Percentiles rank a stretch among this genome's conserved stretches.
phyloP scores from a whole-genome alignment of 2,329 filamentous ascomycete genomes.

The Pseudocercospora fijiensis region DNA sequence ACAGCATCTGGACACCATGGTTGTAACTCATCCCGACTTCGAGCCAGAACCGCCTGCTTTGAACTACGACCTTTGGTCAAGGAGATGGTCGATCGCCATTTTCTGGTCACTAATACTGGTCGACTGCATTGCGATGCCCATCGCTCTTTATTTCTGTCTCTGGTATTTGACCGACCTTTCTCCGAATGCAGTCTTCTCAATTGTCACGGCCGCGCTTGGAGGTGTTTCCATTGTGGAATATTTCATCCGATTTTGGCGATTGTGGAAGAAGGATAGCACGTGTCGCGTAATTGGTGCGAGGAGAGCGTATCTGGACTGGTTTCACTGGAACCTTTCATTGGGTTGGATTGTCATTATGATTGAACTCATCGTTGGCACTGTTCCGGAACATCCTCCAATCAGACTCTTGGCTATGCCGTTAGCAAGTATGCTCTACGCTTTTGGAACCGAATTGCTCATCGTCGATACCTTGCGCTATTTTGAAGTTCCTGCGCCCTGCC shows the following conservation, averaged over 20 bases:
- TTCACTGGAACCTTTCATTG: slow-evolving; percentile 58
- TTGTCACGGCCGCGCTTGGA: slow-evolving; percentile 55
- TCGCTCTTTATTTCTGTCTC: slow-evolving; percentile 60
- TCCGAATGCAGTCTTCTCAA: slow-evolving; percentile 54
- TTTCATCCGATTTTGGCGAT: slow-evolving; percentile 49
- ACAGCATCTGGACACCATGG: slow-evolving; percentile 12
- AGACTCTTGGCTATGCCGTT: slow-evolving; percentile 56
- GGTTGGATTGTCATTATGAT: slow-evolving; percentile 59
- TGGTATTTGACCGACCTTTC: slow-evolving; percentile 57
- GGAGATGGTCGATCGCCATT: slow-evolving; percentile 56
- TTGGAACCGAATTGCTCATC: slow-evolving; percentile 52
- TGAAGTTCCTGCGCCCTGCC: slow-evolving; percentile 49
- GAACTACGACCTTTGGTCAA: slow-evolving; percentile 55
- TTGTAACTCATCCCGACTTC: slow-evolving; percentile 27
- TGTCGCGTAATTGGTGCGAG: slow-evolving; percentile 54
- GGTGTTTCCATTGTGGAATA: slow-evolving; percentile 57
- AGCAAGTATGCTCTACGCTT: slow-evolving; percentile 53
- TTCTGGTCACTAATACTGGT: slow-evolving; percentile 62
- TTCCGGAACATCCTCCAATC: slow-evolving; percentile 50
- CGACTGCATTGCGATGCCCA: slow-evolving; percentile 59
- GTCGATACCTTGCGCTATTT: slow-evolving; percentile 51
- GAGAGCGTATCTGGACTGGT: slow-evolving; percentile 53
- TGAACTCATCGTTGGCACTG: slow-evolving; percentile 54
- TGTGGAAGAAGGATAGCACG: slow-evolving; percentile 54
- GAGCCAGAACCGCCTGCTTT: slow-evolving; percentile 51